Conservation (phyloP, 495 filamentous ascomycete species). For the Aspergillus conjunctus region DNA sequence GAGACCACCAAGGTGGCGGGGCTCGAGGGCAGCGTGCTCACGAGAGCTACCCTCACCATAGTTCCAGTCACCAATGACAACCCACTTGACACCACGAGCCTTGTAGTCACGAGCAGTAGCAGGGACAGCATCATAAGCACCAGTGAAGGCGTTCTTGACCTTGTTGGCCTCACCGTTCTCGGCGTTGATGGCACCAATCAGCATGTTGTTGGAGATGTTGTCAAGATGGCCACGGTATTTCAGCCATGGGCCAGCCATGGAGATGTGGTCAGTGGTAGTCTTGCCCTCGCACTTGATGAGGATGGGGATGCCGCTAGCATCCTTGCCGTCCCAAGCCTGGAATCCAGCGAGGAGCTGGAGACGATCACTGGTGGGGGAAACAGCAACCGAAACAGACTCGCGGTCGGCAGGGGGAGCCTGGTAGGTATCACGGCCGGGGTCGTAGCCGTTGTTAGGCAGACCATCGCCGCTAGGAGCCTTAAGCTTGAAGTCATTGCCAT, state of each 20-base stretch:
- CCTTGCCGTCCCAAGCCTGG: constrained; percentile 90
- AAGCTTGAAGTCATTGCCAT: constrained; percentile 95
- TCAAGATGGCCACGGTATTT: constrained; percentile 99
- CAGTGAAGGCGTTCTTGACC: constrained; percentile 87
- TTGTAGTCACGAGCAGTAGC: constrained; percentile 98
- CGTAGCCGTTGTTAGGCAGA: constrained; percentile 82
- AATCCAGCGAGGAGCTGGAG: constrained; percentile 91
- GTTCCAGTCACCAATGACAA: constrained; percentile 99
- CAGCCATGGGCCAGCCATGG: constrained; percentile 96
- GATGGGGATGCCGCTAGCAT: constrained; percentile 83
- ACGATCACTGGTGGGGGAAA: constrained; percentile 88
- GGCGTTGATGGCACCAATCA: constrained; percentile 95
- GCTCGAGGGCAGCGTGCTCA: constrained; percentile 97
- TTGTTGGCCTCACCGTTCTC: constrained; percentile 98
- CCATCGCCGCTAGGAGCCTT: constrained; percentile 76
- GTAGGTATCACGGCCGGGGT: constrained; percentile 93
- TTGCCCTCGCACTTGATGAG: constrained; percentile 98
- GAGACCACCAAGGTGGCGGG: constrained; percentile 93
- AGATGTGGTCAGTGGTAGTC: constrained; percentile 99
- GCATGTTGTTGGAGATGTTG: constrained; percentile 99
- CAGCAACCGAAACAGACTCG: constrained; percentile 68
- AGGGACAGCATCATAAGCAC: constrained; percentile 83
- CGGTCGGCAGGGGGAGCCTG: constrained; percentile 91
- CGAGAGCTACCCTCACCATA: constrained; percentile 97
- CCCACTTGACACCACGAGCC: constrained; percentile 92